These are phyloP conservation scores for Aspergillus carlsbadensis DNA, from an alignment of 495 filamentous ascomycete genomes.

Conservation along the genomic window DNA sequence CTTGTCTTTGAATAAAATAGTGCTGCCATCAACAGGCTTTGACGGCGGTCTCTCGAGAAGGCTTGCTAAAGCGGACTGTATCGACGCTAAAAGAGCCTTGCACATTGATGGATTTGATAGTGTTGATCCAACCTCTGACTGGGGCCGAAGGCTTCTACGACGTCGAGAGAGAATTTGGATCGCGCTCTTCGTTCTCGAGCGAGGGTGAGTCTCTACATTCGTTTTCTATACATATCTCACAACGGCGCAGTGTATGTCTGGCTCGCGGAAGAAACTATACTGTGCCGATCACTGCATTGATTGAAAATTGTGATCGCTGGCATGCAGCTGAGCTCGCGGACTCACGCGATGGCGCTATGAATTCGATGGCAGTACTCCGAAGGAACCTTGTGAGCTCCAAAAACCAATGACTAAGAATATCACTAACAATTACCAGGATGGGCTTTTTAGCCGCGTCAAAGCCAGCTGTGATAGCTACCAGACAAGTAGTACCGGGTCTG, in stretches of 20 bases:
- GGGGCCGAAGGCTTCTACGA: conserved; percentile 58
- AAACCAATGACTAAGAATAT: neutral
- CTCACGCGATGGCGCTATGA: conserved; percentile 64
- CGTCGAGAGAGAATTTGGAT: conserved; percentile 69
- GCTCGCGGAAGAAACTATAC: conserved; percentile 68
- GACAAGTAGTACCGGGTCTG: conserved; percentile 47
- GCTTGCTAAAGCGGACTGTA: conserved; percentile 61
- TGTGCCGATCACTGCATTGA: conserved; percentile 60
- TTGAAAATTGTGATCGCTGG: conserved; percentile 68
- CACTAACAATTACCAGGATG: conserved; percentile 42
- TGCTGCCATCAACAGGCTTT: conserved; percentile 53
- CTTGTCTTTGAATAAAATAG: conserved; percentile 66
- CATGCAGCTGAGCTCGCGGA: conserved; percentile 62
- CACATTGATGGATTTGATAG: conserved; percentile 66
- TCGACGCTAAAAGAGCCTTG: conserved; percentile 62
- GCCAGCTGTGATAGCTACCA: conserved; percentile 61
- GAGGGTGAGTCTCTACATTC: conserved; percentile 49
- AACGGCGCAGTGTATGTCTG: conserved; percentile 56
- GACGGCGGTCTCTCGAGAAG: conserved; percentile 45
- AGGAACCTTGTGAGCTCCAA: conserved; percentile 56
- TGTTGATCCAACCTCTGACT: conserved; percentile 58
- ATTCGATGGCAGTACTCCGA: conserved; percentile 65
- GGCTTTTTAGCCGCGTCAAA: conserved; percentile 58
- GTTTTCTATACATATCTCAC: conserved; percentile 11
- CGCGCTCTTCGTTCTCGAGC: conserved; percentile 69